Evolutionary conservation across 176 grass and related monocot species (phyloP), one percentile per base, ranked within the genome.

Genomic region (Aegilops sharonensis): DNA sequence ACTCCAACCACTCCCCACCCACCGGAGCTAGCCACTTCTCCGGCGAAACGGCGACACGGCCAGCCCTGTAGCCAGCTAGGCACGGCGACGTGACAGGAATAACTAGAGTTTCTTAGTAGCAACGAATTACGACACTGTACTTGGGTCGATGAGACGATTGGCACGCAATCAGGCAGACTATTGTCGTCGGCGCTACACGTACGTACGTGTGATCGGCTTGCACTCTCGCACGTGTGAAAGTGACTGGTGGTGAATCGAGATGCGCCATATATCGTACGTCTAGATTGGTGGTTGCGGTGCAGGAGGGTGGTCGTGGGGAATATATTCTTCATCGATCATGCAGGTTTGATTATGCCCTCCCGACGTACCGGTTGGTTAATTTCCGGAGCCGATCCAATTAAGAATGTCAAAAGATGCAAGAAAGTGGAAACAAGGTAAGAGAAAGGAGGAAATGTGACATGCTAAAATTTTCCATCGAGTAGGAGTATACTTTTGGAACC

Each of bases 1-100:
- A 91, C 89, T 91, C 85, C 86, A 90, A 54, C 88, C 8, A 90
- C 78, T 35, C 40, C 74, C 65, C 79, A 91, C 52, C 85, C 88
- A 85, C 81, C 78, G 47, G 47, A 9, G 42, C 72, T 50, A 54
- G 73, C 73, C 15, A 3, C 14, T 4, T 11, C 34, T n/a, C 47
- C 24, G 59, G 82, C 31, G 73, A 37, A 69, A 79, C 81, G 37
- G 81, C 64, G 83, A 85, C 81, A 24, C 13, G 36, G 77, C 67
- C 50, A 37, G 18, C 9, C 1, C 12, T 18, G 39, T 66, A 11
- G 48, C 47, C 31, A 64, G 77, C 57, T 18, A 81, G 2, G 2
- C 81, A 42, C 48, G 1, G n/a, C 39, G 5, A 5, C 47, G 5
- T 77, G 74, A 56, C 47, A 77, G 8, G 47, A 77, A 31, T 34